phyloP scores from a whole-genome alignment of 495 filamentous ascomycete genomes.

The Immersiella caudata region DNA sequence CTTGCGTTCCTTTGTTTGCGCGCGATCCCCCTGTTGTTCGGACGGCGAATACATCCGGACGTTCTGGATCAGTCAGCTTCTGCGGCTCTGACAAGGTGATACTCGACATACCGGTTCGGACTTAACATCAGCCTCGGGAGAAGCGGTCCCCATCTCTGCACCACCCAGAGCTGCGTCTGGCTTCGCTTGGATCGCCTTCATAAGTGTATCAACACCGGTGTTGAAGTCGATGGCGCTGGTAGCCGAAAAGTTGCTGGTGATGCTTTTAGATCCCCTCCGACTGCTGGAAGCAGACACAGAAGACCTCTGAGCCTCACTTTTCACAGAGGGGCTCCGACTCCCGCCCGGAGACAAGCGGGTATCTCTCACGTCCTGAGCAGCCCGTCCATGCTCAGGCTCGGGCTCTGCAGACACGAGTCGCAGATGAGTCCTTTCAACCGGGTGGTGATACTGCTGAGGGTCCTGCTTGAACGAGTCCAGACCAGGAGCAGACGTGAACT shows the following conservation, averaged over 20 bases:
- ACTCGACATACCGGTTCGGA: conserved; percentile 17
- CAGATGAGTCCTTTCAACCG: conserved; percentile 33
- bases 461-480: conserved; percentile 39
- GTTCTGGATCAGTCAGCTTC: background rate
- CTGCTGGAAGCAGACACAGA: conserved; percentile 18
- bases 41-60: background rate
- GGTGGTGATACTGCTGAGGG: conserved; percentile 29
- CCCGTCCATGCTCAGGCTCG: conserved; percentile 1
- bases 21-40: conserved; percentile 4
- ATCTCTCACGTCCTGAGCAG: conserved; percentile 21
- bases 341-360: conserved; percentile 23
- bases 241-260: conserved; percentile 33
- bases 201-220: conserved; percentile 85
- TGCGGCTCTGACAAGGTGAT: background rate
- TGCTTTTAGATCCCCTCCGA: conserved; percentile 28
- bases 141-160: background rate
- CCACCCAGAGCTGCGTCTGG: conserved; percentile 37
- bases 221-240: conserved; percentile 58
- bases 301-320: conserved; percentile 41
- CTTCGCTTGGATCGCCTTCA: conserved; percentile 88
- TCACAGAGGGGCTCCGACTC: conserved; percentile 41
- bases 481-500: conserved; percentile 39
- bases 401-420: conserved; percentile 25
- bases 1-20: conserved; percentile 50
- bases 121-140: conserved; percentile 6